A percentile compares a stretch with the other conserved stretches of the same genome.
These are phyloP conservation scores for Zelopaecilomyces penicillatus DNA, from an alignment of 2,329 filamentous ascomycete species.

Conservation along the genomic window DNA sequence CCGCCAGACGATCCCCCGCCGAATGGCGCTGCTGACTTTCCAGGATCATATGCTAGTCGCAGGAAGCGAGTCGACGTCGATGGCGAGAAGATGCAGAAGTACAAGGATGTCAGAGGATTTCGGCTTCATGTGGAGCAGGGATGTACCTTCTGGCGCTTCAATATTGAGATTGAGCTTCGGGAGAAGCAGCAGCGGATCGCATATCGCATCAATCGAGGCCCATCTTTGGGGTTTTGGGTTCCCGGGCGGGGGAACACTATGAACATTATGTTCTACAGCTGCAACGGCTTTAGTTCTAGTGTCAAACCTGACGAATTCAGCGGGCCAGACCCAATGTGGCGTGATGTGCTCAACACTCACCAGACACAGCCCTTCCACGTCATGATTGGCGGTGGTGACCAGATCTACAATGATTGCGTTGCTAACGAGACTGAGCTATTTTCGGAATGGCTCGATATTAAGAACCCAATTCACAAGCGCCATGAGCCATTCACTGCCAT, in stretches of 20 bases:
- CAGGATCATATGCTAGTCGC: constrained; percentile 46
- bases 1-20: constrained; percentile 37
- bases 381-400: constrained; percentile 95
- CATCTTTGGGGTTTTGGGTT: constrained; percentile 88
- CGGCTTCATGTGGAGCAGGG: constrained; percentile 79
- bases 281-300: constrained; percentile 85
- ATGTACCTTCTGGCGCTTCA: constrained; percentile 95
- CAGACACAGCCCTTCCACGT: constrained; percentile 91
- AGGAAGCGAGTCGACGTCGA: constrained; percentile 50
- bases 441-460: constrained; percentile 74
- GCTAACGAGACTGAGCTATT: constrained; percentile 69
- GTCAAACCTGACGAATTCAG: constrained; percentile 73
- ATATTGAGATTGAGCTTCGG: constrained; percentile 80
- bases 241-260: constrained; percentile 76
- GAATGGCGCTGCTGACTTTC: constrained; percentile 37
- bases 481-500: constrained; percentile 67
- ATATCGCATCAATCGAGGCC: constrained; percentile 90
- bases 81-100: constrained; percentile 73
- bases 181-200: constrained; percentile 76
- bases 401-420: constrained; percentile 89
- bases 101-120: constrained; percentile 73
- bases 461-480: constrained; percentile 72
- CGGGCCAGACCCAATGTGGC: constrained; percentile 93
- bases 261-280: constrained; percentile 99
- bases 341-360: constrained; percentile 87